These are phyloP conservation scores for Lactifluus piperatus DNA, from an alignment of 768 basidiomycete species.

Conservation along the genomic window DNA sequence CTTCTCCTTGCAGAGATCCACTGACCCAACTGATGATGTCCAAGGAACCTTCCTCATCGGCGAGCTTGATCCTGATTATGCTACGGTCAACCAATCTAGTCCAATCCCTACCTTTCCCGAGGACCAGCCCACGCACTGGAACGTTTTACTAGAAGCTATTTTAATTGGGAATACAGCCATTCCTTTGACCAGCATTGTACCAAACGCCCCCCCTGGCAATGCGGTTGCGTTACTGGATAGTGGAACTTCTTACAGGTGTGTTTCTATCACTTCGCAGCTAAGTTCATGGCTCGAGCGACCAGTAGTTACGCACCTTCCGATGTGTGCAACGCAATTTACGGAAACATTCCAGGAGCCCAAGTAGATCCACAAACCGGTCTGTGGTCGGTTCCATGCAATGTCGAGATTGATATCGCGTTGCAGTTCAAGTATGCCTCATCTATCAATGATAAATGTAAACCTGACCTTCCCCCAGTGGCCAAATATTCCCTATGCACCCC, in stretches of 20 bases:
- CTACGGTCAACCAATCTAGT: slow-evolving; percentile 44
- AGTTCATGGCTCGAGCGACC: slow-evolving; percentile 7
- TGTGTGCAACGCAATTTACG: slow-evolving; percentile 63
- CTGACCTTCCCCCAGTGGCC: slow-evolving; percentile 37
- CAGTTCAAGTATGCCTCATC: slow-evolving; percentile 54
- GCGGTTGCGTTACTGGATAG: slow-evolving; percentile 74
- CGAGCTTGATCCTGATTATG: slow-evolving; percentile 57
- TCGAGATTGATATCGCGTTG: slow-evolving; percentile 70
- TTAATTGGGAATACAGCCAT: slow-evolving; percentile 47
- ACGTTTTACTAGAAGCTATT: slow-evolving; percentile 63
- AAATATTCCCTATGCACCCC: slow-evolving; percentile 71
- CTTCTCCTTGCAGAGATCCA: slow-evolving; percentile 58
- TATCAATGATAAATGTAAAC: not conserved
- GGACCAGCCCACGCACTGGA: slow-evolving; percentile 60
- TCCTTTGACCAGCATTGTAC: slow-evolving; percentile 45
- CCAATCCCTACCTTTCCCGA: slow-evolving; percentile 70
- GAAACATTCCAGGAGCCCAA: slow-evolving; percentile 50
- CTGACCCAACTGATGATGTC: slow-evolving; percentile 43
- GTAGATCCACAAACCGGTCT: slow-evolving; percentile 44
- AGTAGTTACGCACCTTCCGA: slow-evolving; percentile 59
- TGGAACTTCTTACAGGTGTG: slow-evolving; percentile 75
- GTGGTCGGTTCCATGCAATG: slow-evolving; percentile 68
- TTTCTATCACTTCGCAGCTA: slow-evolving; percentile 4
- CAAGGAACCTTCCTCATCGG: slow-evolving; percentile 69
- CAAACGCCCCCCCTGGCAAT: slow-evolving; percentile 52